Conservation (phyloP, 352 stramenopile species). For the Nothophytophthora sp. region DNA sequence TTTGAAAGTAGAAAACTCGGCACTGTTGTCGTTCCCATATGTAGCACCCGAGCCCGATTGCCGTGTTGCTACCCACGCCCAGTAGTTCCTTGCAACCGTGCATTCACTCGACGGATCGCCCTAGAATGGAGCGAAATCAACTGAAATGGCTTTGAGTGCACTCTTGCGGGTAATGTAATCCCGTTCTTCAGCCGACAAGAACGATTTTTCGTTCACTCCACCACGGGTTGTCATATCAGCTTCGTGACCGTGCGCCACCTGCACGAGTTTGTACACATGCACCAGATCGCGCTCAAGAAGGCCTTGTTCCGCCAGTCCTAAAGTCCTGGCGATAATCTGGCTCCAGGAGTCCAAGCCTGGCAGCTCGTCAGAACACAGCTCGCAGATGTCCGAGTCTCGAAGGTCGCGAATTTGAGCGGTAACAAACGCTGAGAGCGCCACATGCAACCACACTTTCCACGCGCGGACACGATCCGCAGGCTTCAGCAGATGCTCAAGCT, state of each 20-base stretch:
- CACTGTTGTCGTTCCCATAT: no score
- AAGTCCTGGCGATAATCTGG: slow-evolving; percentile 32
- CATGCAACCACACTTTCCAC: slow-evolving; percentile 41
- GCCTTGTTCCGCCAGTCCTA: slow-evolving; percentile 28
- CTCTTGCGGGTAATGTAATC: slow-evolving; percentile 42
- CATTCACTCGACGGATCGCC: no score
- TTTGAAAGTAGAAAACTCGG: no score
- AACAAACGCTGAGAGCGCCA: slow-evolving; percentile 29
- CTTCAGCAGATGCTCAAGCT: slow-evolving; percentile 37
- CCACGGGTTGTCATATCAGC: not conserved
- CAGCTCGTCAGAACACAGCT: not conserved
- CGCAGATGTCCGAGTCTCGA: slow-evolving; percentile 27
- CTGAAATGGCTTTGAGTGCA: slow-evolving; percentile 44
- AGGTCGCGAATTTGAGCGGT: slow-evolving; percentile 29
- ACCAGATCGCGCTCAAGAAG: slow-evolving; percentile 55
- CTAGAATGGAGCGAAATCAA: no score
- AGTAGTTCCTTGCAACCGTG: no score
- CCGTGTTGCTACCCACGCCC: no score
- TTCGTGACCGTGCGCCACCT: slow-evolving; percentile 44
- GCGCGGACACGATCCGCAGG: slow-evolving; percentile 19
- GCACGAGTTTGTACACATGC: slow-evolving; percentile 72
- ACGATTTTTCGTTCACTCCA: slow-evolving; percentile 1
- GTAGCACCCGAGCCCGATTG: no score
- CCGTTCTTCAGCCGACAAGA: slow-evolving; percentile 36
- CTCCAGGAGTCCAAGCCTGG: slow-evolving; percentile 36